Evolutionary conservation across 1,139 yeast genomes (phyloP).

Genomic region (Yamadazyma dendronema): DNA sequence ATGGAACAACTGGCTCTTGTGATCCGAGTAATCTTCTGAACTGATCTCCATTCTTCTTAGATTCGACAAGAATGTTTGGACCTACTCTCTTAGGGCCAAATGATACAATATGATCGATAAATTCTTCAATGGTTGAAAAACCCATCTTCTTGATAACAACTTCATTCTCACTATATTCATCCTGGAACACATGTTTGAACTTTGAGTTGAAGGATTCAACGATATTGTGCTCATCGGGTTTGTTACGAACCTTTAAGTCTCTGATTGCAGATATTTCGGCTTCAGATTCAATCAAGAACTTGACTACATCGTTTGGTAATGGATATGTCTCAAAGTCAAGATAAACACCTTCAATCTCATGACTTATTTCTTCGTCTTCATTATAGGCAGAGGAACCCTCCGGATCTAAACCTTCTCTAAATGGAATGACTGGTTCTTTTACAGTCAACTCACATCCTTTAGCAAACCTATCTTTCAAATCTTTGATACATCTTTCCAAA

Average conservation of each 20-base stretch:
- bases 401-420: conserved; percentile 71
- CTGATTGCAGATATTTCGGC: conserved; percentile 25
- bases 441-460: conserved; percentile 76
- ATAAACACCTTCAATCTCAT: conserved; percentile 42
- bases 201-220: conserved; percentile 24
- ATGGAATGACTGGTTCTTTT: conserved; percentile 94
- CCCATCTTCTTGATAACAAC: conserved; percentile 11
- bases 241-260: conserved; percentile 13
- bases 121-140: conserved; percentile 20
- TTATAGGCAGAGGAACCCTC: conserved; percentile 18
- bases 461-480: conserved; percentile 87
- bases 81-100: conserved; percentile 83
- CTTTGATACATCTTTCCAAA: conserved; percentile 86
- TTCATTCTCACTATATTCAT: conserved; percentile 10
- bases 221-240: conserved; percentile 10
- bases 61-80: conserved; percentile 70
- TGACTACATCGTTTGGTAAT: conserved; percentile 50
- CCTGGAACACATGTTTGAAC: conserved; percentile 30
- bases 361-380: conserved; percentile 24
- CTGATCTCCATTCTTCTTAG: conserved; percentile 28
- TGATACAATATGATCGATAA: conserved; percentile 50
- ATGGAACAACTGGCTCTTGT: conserved; percentile 20
- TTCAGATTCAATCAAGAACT: conserved; percentile 51
- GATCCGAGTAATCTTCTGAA: conserved; percentile 30
- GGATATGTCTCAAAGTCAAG: conserved; percentile 55